Evolutionary conservation across 495 filamentous ascomycete species (phyloP).

Genomic region (Penicillium pulvis): DNA sequence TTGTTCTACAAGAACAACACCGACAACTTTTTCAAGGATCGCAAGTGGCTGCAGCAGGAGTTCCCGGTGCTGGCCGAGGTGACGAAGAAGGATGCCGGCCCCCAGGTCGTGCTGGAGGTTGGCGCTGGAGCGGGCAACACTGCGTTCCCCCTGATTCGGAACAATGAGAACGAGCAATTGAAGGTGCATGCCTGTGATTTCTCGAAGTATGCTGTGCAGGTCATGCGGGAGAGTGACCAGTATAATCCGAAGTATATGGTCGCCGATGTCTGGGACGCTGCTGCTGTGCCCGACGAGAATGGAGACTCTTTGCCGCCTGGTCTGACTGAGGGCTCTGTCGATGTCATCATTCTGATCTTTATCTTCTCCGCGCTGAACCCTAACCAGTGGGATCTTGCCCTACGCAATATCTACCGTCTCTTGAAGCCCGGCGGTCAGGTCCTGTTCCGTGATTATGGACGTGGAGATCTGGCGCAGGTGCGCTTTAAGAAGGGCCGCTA

Average conservation of each 20-base stretch:
- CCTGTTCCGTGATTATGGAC: constrained; percentile 92
- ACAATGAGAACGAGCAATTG: constrained; percentile 78
- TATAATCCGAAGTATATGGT: constrained; percentile 67
- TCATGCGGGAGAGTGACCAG: constrained; percentile 73
- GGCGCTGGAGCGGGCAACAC: constrained; percentile 97
- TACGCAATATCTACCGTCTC: constrained; percentile 77
- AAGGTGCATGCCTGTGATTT: constrained; percentile 92
- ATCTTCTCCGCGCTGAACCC: constrained; percentile 93
- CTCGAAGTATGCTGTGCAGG: constrained; percentile 83
- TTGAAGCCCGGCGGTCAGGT: constrained; percentile 89
- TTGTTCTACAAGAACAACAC: constrained; percentile 95
- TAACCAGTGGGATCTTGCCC: constrained; percentile 77
- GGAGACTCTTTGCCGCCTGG: constrained; percentile 65
- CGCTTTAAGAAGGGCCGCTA: constrained; percentile 92
- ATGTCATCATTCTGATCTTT: constrained; percentile 92
- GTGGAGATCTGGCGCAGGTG: constrained; percentile 94
- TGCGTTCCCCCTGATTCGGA: constrained; percentile 80
- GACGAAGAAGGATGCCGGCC: constrained; percentile 62
- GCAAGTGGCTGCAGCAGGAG: constrained; percentile 94
- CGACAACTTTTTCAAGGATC: constrained; percentile 96
- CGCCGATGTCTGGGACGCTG: constrained; percentile 92
- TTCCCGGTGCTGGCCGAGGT: constrained; percentile 80
- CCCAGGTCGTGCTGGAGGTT: constrained; percentile 75
- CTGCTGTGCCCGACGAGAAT: constrained; percentile 49
- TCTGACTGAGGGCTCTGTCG: constrained; percentile 72